phyloP scores from a whole-genome alignment of 1,139 yeast genomes.

The Trichomonascaceae sp. region DNA sequence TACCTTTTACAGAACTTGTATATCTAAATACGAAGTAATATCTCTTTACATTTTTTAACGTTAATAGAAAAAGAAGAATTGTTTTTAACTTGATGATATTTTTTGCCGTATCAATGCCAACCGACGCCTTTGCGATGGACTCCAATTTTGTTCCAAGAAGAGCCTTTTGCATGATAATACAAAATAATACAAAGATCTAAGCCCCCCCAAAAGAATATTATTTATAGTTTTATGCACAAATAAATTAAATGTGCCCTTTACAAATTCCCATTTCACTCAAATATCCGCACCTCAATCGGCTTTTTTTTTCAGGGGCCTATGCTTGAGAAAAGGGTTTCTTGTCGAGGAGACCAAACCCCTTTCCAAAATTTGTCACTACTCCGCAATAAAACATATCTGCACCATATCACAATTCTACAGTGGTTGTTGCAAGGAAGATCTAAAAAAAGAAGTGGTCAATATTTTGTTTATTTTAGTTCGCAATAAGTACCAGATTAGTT shows the following conservation, averaged over 20 bases:
- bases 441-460: neutral
- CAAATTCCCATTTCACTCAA: neutral
- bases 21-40: neutral
- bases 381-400: neutral
- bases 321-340: neutral
- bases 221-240: neutral
- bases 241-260: neutral
- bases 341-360: neutral
- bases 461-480: neutral
- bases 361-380: neutral
- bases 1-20: neutral
- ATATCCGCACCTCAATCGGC: neutral
- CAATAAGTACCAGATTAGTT: neutral
- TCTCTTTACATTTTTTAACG: neutral
- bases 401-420: neutral
- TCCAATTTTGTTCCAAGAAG: neutral
- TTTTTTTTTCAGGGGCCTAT: neutral
- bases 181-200: too few relatives aligned
- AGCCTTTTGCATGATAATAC: neutral
- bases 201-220: too few relatives aligned
- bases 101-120: too few relatives aligned
- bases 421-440: neutral
- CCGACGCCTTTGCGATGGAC: too few relatives aligned
- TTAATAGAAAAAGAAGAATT: neutral
- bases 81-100: too few relatives aligned